Evolutionary conservation across 306 rosid genomes (phyloP).

Genomic region (Acmispon strigosus): DNA sequence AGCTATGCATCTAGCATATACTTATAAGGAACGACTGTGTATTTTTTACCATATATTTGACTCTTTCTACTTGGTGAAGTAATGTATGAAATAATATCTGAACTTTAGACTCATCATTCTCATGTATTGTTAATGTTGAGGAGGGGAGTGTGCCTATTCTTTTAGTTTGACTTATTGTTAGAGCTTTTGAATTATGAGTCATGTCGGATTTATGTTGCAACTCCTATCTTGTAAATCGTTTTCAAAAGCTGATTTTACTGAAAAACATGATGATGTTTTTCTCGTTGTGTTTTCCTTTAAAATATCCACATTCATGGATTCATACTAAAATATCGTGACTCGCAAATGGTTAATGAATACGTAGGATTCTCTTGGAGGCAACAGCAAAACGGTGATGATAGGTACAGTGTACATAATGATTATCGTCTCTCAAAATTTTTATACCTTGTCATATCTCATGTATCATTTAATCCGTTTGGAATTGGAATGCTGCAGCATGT

Average conservation of each 20-base stretch:
- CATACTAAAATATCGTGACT: constrained; percentile 10
- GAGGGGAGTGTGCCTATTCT: neutral
- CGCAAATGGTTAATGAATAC: constrained; percentile 22
- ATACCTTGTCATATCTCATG: neutral
- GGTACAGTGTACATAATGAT: constrained; percentile 37
- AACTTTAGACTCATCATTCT: neutral
- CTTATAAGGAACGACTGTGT: neutral
- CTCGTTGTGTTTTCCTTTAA: neutral
- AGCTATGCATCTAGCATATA: neutral
- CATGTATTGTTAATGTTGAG: neutral
- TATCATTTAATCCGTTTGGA: constrained; percentile 9
- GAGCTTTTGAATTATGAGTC: neutral
- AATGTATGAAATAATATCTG: neutral
- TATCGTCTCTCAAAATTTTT: neutral
- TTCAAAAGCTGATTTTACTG: neutral
- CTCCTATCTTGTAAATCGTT: neutral
- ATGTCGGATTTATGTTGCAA: neutral
- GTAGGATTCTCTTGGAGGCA: constrained; percentile 96
- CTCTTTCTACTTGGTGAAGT: neutral
- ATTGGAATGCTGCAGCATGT: constrained; percentile 57
- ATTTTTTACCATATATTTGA: neutral
- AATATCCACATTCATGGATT: neutral
- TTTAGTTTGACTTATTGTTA: neutral
- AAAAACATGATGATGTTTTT: neutral
- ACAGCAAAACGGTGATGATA: constrained; percentile 98